Base-by-base conservation (phyloP, 2,329 filamentous ascomycete genomes). In the Verticillium nubilum region DNA sequence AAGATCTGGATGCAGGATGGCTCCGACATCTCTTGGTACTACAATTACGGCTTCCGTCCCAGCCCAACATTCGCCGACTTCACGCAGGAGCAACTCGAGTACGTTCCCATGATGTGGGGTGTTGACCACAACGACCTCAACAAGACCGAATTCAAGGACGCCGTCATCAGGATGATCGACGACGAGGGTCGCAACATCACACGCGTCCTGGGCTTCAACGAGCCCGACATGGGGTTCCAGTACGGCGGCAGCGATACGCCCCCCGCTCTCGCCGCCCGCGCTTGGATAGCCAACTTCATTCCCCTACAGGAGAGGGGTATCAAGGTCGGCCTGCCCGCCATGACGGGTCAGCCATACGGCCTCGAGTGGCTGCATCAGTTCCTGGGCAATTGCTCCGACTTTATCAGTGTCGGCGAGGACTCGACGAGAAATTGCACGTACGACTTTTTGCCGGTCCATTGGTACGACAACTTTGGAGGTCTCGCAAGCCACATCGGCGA, bases 31-130 rank as follows among this genome's bases (percentile, higher is more conserved):
- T 88, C 86, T 3, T 95, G 91, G 91, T 95, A 95, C 78, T 95
- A 94, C 81, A 94, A 93, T 77, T 95, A 93, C 73, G 73, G 75
- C 27, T 68, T 78, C 23, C 69, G 72, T 3, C 89, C 90, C 1
- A 84, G 86, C 0, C 62, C 78, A 0, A 75, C 75, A 50, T 87
- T 81, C 68, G 64, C 72, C 47, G 72, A 78, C 56, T 67, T 78
- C 29, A 66, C 79, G 0, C 82, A 87, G 65, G 74, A 77, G 15
- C 72, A 79, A 15, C 84, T 94, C 65, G 81, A 90, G 70, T 95
- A 91, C 72, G 86, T 94, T 1, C 90, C 91, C 56, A 92, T 92
- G 90, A 82, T 92, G 61, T 94, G 88, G 87, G 89, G 89, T 31
- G 76, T 83, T 10, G 74, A 77, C 3, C 61, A 72, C 26, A 4